Percentiles rank a stretch among this genome's conserved stretches.
These are phyloP conservation scores for Articulospora tetracladia DNA, from an alignment of 495 filamentous ascomycete species.

Conservation along the genomic window DNA sequence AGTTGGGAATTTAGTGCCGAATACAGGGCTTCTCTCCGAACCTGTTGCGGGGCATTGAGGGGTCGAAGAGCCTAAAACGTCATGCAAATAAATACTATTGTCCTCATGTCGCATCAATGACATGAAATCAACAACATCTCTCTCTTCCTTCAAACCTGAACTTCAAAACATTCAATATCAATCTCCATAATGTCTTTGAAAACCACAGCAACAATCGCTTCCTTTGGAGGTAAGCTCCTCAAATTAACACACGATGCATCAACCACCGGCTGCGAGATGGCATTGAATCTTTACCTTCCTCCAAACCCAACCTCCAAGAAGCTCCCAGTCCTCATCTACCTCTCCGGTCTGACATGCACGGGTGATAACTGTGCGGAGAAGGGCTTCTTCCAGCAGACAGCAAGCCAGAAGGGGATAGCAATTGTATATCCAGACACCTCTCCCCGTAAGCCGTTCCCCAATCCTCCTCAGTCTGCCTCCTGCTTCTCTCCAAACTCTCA, in stretches of 20 bases:
- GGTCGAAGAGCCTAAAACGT: constrained; percentile 22
- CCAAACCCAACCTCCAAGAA: constrained; percentile 46
- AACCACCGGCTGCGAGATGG: constrained; percentile 65
- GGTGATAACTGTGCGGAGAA: constrained; percentile 96
- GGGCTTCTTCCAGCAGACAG: constrained; percentile 86
- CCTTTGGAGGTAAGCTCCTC: constrained; percentile 91
- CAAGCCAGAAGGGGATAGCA: constrained; percentile 74
- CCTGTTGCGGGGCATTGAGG: constrained; percentile 20
- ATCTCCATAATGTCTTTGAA: constrained; percentile 50
- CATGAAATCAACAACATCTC: neutral
- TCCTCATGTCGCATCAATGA: neutral
- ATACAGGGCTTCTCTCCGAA: constrained; percentile 10
- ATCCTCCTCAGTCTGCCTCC: neutral
- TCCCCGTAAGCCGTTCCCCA: constrained; percentile 53
- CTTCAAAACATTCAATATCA: neutral
- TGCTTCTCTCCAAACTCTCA: neutral
- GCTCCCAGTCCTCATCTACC: constrained; percentile 87
- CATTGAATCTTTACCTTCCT: constrained; percentile 69
- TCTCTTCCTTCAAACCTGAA: neutral
- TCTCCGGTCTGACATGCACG: constrained; percentile 92
- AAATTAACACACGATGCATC: constrained; percentile 84
- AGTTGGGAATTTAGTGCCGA: constrained; percentile 11
- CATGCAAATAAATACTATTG: constrained; percentile 12
- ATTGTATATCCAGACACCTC: constrained; percentile 93
- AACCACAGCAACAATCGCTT: constrained; percentile 84